phyloP scores from a whole-genome alignment of 306 rosid species.

The Coriaria nepalensis region DNA sequence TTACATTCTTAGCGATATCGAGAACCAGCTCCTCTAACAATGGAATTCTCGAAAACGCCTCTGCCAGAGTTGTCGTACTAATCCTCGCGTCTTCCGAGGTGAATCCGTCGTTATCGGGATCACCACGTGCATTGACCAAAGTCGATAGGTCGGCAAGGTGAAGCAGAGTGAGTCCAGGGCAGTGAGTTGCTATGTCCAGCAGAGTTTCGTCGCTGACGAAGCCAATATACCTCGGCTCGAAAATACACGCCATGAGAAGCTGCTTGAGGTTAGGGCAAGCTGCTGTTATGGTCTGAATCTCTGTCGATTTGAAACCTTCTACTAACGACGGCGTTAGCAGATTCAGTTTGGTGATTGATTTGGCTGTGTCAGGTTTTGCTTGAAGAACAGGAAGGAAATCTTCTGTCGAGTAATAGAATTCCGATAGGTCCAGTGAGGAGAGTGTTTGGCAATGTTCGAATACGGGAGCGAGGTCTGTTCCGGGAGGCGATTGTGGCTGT shows the following conservation, averaged over 20 bases:
- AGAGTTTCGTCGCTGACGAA: slow-evolving; percentile 67
- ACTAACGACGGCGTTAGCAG: slow-evolving; percentile 51
- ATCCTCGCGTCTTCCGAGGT: slow-evolving; percentile 49
- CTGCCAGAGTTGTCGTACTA: slow-evolving; percentile 34
- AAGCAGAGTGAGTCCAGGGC: slow-evolving; percentile 49
- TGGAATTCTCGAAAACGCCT: slow-evolving; percentile 57
- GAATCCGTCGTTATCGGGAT: slow-evolving; percentile 35
- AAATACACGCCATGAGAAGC: slow-evolving; percentile 54
- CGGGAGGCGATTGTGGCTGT: slow-evolving; percentile 33
- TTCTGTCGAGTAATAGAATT: slow-evolving; percentile 83
- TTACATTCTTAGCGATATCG: slow-evolving; percentile 69
- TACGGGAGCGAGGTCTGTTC: slow-evolving; percentile 50
- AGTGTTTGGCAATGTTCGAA: slow-evolving; percentile 44
- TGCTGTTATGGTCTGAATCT: slow-evolving; percentile 41
- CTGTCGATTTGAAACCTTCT: slow-evolving; percentile 54
- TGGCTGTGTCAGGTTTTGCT: slow-evolving; percentile 31
- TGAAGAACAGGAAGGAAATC: slow-evolving; percentile 63
- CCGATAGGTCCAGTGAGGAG: slow-evolving; percentile 55
- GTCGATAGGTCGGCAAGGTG: slow-evolving; percentile 66
- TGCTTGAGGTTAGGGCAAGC: slow-evolving; percentile 66
- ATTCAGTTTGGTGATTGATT: slow-evolving; percentile 45
- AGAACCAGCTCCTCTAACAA: slow-evolving; percentile 65
- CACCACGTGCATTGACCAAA: slow-evolving; percentile 39
- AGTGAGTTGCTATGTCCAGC: slow-evolving; percentile 35
- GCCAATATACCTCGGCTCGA: slow-evolving; percentile 69